These are phyloP conservation scores for Tricholoma bakamatsutake DNA, from an alignment of 768 basidiomycete genomes.

Conservation along the genomic window DNA sequence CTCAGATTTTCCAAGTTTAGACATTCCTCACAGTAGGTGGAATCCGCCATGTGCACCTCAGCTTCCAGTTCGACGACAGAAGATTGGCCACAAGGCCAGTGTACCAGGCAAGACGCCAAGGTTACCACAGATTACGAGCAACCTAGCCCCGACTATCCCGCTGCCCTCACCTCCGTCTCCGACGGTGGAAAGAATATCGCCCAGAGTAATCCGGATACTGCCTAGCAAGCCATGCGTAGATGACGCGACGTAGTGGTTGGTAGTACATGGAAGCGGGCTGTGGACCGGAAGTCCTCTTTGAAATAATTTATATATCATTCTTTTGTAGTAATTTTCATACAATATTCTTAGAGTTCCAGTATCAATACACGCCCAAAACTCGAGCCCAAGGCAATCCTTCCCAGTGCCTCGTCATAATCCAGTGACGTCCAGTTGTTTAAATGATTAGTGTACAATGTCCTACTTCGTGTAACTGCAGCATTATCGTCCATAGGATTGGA, in stretches of 20 bases:
- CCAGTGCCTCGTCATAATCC: slow-evolving; percentile 56
- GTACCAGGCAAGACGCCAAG: neutral
- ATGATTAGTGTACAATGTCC: slow-evolving; percentile 26
- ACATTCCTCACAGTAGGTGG: neutral
- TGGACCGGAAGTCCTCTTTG: neutral
- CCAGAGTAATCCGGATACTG: neutral
- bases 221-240: neutral
- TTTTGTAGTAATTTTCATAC: neutral
- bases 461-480: slow-evolving; percentile 9
- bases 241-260: neutral
- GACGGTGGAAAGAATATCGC: neutral
- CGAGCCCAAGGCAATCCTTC: slow-evolving; percentile 48
- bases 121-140: neutral
- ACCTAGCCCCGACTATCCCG: neutral
- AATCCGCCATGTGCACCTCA: neutral
- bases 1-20: neutral
- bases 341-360: slow-evolving; percentile 23
- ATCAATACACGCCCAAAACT: slow-evolving; percentile 42
- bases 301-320: neutral
- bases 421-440: slow-evolving; percentile 48
- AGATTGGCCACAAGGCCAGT: neutral
- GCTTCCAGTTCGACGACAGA: neutral
- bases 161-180: too few species aligned
- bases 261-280: neutral
- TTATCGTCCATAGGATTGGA: neutral